Base-by-base conservation (phyloP, 1,139 yeast species). In the Debaryomycetaceae sp. region DNA sequence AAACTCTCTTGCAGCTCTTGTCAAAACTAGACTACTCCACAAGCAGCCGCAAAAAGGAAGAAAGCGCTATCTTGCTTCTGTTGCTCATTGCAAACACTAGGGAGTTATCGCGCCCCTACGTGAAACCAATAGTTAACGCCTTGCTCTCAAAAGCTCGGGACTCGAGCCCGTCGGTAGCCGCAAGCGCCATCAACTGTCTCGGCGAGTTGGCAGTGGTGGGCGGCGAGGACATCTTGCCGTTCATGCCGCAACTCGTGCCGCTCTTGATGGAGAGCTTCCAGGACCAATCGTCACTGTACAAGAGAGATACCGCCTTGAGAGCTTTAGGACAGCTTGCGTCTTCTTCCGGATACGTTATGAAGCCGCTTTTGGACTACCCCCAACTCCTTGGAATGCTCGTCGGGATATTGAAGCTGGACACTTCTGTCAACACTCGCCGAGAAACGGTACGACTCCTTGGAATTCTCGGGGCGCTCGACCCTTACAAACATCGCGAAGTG, bases 391-490 rank as follows among this genome's bases (percentile, higher is more conserved):
- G 92, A 6, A 73, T 83, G 54, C 59, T 90, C 23, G 85, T 87
- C 4, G 77, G 76, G 27, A 85, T 90, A 25, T 59, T 90, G 35
- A 81, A 80, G 39, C 75, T 86, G 38, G 96, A 86, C 43, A 73
- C 78, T 11, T 75, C 92, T 0, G 69, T 77, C 2, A 58, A 70
- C 4, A 76, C 83, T 4, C 71, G 92, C 43, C 63, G 95, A 34
- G 97, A 87, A 49, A 80, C 95, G 0, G 95, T 90, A 1, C 67
- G 90, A 39, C 57, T 90, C 15, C 60, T 90, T 37, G 99, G 99
- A 45, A 86, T 87, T 23, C 59, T 92, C 26, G 99, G 99, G 35
- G 98, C 98, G 0, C 62, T 92, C 30, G 98, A 92, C 53, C 99
- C 99, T 1, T 90, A 87, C 49, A 86, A 83, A 45, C 92, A 86